Evolutionary conservation across 1,284 basidiomycete species (phyloP).

Genomic region (Agaricales sp.): DNA sequence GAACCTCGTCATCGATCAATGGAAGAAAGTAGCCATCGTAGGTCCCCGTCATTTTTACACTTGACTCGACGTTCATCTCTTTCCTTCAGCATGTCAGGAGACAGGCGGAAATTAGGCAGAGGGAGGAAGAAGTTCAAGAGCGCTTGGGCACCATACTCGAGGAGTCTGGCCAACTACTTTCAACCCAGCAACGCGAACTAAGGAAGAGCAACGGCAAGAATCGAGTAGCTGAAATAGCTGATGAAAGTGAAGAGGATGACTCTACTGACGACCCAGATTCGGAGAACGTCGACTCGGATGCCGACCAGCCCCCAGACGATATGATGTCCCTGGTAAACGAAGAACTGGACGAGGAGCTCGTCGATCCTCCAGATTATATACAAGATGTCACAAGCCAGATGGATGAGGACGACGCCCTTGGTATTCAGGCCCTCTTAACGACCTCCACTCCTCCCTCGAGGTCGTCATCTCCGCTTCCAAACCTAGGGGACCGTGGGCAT

Average conservation of each 20-base stretch:
- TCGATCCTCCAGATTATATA: not conserved
- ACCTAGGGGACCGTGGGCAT: not conserved
- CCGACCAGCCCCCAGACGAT: slow-evolving; percentile 8
- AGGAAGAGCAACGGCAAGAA: slow-evolving; percentile 25
- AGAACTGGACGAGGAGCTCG: not conserved
- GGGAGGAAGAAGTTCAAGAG: slow-evolving; percentile 44
- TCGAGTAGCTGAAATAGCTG: slow-evolving; percentile 8
- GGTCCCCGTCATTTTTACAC: slow-evolving; percentile 18
- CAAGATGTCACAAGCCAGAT: not conserved
- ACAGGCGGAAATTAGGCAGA: slow-evolving; percentile 41
- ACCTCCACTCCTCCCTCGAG: not conserved
- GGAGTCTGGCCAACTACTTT: slow-evolving; percentile 81
- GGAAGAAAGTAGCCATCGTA: slow-evolving; percentile 86
- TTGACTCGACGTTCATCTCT: slow-evolving; percentile 1
- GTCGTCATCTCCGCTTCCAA: too few relatives aligned
- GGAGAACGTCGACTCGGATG: slow-evolving; percentile 15
- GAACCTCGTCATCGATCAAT: slow-evolving; percentile 68
- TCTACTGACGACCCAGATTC: too few relatives aligned
- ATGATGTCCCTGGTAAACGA: not conserved
- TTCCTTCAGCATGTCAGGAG: slow-evolving; percentile 58
- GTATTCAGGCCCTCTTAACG: not conserved
- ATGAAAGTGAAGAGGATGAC: slow-evolving; percentile 14
- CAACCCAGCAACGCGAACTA: slow-evolving; percentile 73
- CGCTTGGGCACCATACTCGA: slow-evolving; percentile 88
- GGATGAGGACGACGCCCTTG: not conserved